Percentiles rank a stretch among this genome's conserved stretches.
These are phyloP conservation scores for Yamadazyma siamensis DNA, from an alignment of 1,139 yeast genomes.

Conservation along the genomic window DNA sequence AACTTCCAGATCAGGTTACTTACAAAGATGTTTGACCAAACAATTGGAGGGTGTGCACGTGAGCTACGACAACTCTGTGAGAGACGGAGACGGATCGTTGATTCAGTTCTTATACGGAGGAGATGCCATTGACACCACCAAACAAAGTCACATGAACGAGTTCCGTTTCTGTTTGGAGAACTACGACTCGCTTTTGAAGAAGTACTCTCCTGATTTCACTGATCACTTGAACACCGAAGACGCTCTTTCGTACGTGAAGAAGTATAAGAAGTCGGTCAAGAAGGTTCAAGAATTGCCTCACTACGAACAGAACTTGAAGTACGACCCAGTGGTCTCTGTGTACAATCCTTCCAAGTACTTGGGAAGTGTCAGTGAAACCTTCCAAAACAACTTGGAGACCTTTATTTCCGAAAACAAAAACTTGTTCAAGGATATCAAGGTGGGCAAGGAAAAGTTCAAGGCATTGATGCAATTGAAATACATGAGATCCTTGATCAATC, in stretches of 20 bases:
- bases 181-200: conserved; percentile 78
- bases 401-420: conserved; percentile 56
- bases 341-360: conserved; percentile 85
- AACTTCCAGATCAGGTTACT: conserved; percentile 96
- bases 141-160: conserved; percentile 91
- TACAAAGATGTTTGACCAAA: conserved; percentile 97
- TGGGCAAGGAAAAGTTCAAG: conserved; percentile 84
- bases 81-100: conserved; percentile 94
- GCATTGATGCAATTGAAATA: conserved; percentile 97
- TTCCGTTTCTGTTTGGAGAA: conserved; percentile 92
- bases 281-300: conserved; percentile 65
- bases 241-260: conserved; percentile 79
- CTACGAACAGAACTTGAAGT: conserved; percentile 59
- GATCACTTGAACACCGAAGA: conserved; percentile 70
- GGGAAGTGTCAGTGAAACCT: conserved; percentile 91
- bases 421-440: conserved; percentile 53
- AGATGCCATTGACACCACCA: conserved; percentile 90
- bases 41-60: conserved; percentile 97
- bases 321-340: conserved; percentile 85
- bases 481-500: conserved; percentile 91
- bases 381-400: conserved; percentile 74
- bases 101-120: conserved; percentile 97
- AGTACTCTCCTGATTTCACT: conserved; percentile 71
- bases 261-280: conserved; percentile 70
- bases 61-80: conserved; percentile 89